Percentiles rank a stretch among this genome's conserved stretches.
phyloP scores from a whole-genome alignment of 805 yeast species.

The Metschnikowia lunata region DNA sequence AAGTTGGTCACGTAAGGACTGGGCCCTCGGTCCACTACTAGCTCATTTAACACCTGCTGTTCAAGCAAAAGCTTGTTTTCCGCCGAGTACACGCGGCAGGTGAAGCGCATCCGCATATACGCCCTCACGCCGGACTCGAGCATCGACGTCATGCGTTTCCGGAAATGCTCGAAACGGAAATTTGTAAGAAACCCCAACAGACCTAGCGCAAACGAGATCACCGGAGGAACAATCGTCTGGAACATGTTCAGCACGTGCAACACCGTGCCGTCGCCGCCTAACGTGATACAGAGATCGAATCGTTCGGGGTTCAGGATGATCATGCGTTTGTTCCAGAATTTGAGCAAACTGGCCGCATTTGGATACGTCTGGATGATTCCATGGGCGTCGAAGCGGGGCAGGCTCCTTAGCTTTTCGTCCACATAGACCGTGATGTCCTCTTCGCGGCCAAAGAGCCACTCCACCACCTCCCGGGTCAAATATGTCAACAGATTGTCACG shows the following conservation, averaged over 20 bases:
- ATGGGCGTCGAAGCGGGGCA: slow-evolving; percentile 58
- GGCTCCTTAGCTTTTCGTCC: slow-evolving; percentile 59
- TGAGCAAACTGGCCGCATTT: slow-evolving; percentile 41
- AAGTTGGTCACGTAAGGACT: slow-evolving; percentile 87
- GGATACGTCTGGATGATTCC: slow-evolving; percentile 49
- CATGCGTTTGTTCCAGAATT: slow-evolving; percentile 66
- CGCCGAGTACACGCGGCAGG: slow-evolving; percentile 61
- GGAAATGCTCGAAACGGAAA: slow-evolving; percentile 72
- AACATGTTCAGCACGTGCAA: slow-evolving; percentile 40
- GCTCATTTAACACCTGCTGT: slow-evolving; percentile 82
- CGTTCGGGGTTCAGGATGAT: slow-evolving; percentile 42
- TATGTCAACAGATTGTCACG: slow-evolving; percentile 74
- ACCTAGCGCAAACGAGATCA: slow-evolving; percentile 43
- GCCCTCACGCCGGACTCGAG: slow-evolving; percentile 65
- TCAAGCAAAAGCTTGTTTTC: slow-evolving; percentile 54
- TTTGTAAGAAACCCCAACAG: slow-evolving; percentile 55
- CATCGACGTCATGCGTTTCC: slow-evolving; percentile 51
- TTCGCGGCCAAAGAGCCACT: slow-evolving; percentile 56
- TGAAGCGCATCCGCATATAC: slow-evolving; percentile 83
- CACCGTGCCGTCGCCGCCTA: slow-evolving; percentile 47
- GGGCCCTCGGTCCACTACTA: slow-evolving; percentile 91
- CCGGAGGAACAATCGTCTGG: slow-evolving; percentile 46
- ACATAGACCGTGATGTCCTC: slow-evolving; percentile 56
- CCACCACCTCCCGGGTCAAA: slow-evolving; percentile 73
- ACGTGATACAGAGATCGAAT: slow-evolving; percentile 41